Evolutionary conservation across 345 rosid genomes (phyloP), one percentile per base, ranked within the genome.

Genomic region (Citrus mangshanensis): DNA sequence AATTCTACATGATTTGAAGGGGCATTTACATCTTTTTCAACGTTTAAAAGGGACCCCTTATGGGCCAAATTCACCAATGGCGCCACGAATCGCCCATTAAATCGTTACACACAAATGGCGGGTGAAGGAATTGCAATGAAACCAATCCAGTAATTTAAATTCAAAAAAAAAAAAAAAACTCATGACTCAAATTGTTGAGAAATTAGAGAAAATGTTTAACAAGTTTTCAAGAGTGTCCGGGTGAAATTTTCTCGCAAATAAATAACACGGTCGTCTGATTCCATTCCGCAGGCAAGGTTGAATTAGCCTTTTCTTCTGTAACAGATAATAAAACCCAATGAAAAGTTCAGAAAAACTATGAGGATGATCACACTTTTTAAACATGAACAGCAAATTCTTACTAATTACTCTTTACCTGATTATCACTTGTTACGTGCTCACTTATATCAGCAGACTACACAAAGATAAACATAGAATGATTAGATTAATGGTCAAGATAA

Each of bases 281-380:
- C 99, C 99, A 30, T 97, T 97, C 99, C 98, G 93, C 19, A 85
- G 74, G 82, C 99, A 97, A 30, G 92, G 89, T 81, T 83, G 88
- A 34, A 81, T 72, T 80, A 82, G 87, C 83, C 82, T 92, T 75
- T 87, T 87, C 82, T 82, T 91, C 93, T 92, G 88, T 76, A 35
- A 62, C 28, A 63, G 18, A 21, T 51, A 61, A 59, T 1, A 19
- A 1, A 6, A 54, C 58, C 22, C 58, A 51, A 51, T 5, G 22
- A 51, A 4, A 51, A 51, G 18, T 56, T 73, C 18, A 76, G 40
- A 40, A 10, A 73, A 60, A n/a, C 34, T 18, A 42, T 16, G 63
- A 6, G 9, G 27, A 61, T 18, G 1, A 54, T 46, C 51, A 9
- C 51, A 2, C 2, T 60, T 68, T 24, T 30, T 22, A 32, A 38